A percentile compares a stretch with the other conserved stretches of the same genome.
Conservation (phyloP, 257 asterid genomes). For the Solanum pennellii region DNA sequence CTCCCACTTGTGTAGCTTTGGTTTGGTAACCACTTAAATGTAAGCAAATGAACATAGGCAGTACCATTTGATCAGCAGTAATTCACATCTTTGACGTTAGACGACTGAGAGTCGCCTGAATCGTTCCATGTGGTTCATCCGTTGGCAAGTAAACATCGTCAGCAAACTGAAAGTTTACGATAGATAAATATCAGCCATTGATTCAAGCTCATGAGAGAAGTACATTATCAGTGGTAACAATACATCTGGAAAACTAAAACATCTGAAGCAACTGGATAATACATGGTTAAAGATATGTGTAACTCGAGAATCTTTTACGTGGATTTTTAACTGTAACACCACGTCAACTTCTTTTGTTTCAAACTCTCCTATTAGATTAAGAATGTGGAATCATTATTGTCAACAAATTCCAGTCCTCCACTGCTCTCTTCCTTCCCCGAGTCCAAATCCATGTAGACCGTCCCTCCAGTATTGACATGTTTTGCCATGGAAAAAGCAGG, state of each 20-base stretch:
- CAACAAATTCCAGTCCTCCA: not conserved
- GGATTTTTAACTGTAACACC: not conserved
- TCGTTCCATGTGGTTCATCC: conserved; percentile 94
- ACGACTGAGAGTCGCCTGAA: conserved; percentile 83
- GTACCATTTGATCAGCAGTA: not conserved
- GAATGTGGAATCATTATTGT: not conserved
- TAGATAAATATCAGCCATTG: not conserved
- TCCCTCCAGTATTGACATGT: not conserved
- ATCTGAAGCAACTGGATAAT: not conserved
- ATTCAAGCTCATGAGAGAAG: not conserved
- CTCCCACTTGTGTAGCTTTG: not conserved
- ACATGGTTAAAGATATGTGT: not conserved
- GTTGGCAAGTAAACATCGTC: conserved; percentile 86
- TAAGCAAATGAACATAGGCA: not conserved
- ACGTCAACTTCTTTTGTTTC: not conserved
- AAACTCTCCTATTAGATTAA: not conserved
- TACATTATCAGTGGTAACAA: not conserved
- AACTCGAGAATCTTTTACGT: not conserved
- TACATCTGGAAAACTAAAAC: not conserved
- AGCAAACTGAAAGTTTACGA: conserved; percentile 44
- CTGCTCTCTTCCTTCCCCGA: not conserved
- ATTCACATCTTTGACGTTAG: conserved; percentile 59
- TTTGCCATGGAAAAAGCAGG: not conserved
- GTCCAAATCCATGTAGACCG: not conserved
- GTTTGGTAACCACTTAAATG: not conserved